Evolutionary conservation across 495 filamentous ascomycete species (phyloP).

Genomic region (Podospora appendiculata): DNA sequence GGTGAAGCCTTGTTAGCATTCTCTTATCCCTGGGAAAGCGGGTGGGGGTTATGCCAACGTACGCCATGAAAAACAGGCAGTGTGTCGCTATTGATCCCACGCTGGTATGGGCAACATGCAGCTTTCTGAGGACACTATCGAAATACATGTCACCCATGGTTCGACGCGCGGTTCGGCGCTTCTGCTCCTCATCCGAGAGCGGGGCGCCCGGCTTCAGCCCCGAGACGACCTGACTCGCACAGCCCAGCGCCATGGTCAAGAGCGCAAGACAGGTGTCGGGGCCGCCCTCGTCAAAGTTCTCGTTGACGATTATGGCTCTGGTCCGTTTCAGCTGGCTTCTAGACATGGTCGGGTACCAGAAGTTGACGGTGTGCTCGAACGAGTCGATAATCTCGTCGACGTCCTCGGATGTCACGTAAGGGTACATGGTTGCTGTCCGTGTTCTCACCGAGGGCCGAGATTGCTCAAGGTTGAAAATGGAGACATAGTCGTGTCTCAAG

Average conservation of each 20-base stretch:
- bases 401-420: conserved; percentile 30
- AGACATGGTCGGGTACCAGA: conserved; percentile 28
- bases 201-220: conserved; percentile 2
- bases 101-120: conserved; percentile 22
- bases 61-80: conserved; percentile 29
- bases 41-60: background rate
- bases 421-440: conserved; percentile 9
- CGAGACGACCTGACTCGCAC: conserved; percentile 19
- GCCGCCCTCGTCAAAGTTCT: conserved; percentile 10
- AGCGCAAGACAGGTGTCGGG: conserved; percentile 20
- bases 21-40: background rate
- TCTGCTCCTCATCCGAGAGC: conserved; percentile 3
- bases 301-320: conserved; percentile 9
- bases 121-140: conserved; percentile 22
- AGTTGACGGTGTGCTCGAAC: conserved; percentile 25
- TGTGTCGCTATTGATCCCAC: conserved; percentile 25
- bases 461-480: conserved; percentile 28
- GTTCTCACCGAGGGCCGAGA: conserved; percentile 11
- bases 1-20: background rate
- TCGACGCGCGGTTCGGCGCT: conserved; percentile 5
- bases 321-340: conserved; percentile 11
- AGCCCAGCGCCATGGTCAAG: conserved; percentile 25
- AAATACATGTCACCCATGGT: conserved; percentile 25
- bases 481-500: conserved; percentile 18
- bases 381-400: conserved; percentile 27